These are phyloP conservation scores for Lanmaoa rubissima DNA, from an alignment of 768 basidiomycete genomes.

Conservation along the genomic window DNA sequence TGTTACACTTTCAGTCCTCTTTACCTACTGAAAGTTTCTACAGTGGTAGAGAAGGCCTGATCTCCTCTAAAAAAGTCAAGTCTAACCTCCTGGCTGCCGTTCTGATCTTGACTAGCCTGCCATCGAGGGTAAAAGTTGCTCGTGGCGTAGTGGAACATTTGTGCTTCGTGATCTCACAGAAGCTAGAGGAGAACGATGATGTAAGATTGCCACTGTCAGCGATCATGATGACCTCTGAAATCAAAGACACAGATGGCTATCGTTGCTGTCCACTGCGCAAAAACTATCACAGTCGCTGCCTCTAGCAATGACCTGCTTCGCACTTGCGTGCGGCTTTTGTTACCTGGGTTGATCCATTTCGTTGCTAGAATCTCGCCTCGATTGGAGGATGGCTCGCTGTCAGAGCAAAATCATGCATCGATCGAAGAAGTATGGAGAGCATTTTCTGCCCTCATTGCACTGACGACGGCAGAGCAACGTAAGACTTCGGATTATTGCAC, in stretches of 20 bases:
- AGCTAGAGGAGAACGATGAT: slow-evolving; percentile 66
- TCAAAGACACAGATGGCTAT: slow-evolving; percentile 55
- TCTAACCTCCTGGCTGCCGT: slow-evolving; percentile 87
- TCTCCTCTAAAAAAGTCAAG: slow-evolving; percentile 81
- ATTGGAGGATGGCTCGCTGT: slow-evolving; percentile 54
- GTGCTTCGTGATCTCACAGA: slow-evolving; percentile 82
- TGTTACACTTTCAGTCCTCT: not conserved
- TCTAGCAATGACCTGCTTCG: slow-evolving; percentile 65
- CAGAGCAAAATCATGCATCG: slow-evolving; percentile 57
- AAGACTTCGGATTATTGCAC: slow-evolving; percentile 29
- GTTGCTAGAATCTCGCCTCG: slow-evolving; percentile 65
- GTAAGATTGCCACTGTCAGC: slow-evolving; percentile 40
- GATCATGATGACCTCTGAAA: slow-evolving; percentile 3
- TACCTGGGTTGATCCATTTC: slow-evolving; percentile 82
- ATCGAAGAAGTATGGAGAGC: slow-evolving; percentile 83
- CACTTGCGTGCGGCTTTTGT: slow-evolving; percentile 65
- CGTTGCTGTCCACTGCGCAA: slow-evolving; percentile 89
- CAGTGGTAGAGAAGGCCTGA: slow-evolving; percentile 77
- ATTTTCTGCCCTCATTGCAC: slow-evolving; percentile 60
- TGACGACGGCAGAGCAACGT: slow-evolving; percentile 62
- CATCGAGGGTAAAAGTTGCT: slow-evolving; percentile 63
- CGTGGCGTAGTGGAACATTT: slow-evolving; percentile 77
- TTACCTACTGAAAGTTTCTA: slow-evolving; percentile 6
- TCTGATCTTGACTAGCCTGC: slow-evolving; percentile 79
- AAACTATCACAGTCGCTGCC: slow-evolving; percentile 77